Evolutionary conservation across 176 grass and related monocot genomes (phyloP), one percentile per base, ranked within the genome.

Genomic region (Luzula sylvatica): DNA sequence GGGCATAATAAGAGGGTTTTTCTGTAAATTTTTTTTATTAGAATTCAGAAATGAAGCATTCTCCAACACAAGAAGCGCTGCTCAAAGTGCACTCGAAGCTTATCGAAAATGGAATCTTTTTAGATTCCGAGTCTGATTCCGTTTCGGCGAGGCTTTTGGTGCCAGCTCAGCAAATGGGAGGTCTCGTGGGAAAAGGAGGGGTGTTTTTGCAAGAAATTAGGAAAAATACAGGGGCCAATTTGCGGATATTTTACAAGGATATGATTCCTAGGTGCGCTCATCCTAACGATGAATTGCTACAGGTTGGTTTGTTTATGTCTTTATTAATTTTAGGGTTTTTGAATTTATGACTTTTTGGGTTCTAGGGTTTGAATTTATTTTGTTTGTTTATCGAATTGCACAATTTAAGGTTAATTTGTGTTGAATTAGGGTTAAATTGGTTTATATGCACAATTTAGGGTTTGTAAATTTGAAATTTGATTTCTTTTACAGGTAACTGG

Each of bases 141-240:
- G 51, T 62, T 59, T 54, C 75, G 58, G 85, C 85, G 58, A 83
- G 85, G 67, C 79, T 89, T 67, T 80, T 89, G 64, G 78, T 89
- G 66, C 79, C 85, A 55, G 42, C 75, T 20, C 85, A 83, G 21
- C 75, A 89, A 69, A 89, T 89, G 7, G 78, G 78, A 68, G 78
- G 75, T 38, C 57, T 89, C 12, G 72, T 83, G 58, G 85, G 85
- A 45, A 83, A 83, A 80, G 79, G 85, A 71, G 85, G 85, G 20
- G 65, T 66, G 11, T 78, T 89, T 65, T 79, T 89, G 50, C 53
- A 78, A 69, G 85, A 89, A 70, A 89, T 89, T 71, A 83, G 85
- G 68, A 79, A 71, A 28, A 15, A 74, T 53, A 89, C 85, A 63
- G 85, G 79, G 43, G 85, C 85, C 48, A 72, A 65, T 70, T 83